Evolutionary conservation across 768 basidiomycete genomes (phyloP), one percentile per base, ranked within the genome.

Genomic region (Phylloporus rhodoxanthus): DNA sequence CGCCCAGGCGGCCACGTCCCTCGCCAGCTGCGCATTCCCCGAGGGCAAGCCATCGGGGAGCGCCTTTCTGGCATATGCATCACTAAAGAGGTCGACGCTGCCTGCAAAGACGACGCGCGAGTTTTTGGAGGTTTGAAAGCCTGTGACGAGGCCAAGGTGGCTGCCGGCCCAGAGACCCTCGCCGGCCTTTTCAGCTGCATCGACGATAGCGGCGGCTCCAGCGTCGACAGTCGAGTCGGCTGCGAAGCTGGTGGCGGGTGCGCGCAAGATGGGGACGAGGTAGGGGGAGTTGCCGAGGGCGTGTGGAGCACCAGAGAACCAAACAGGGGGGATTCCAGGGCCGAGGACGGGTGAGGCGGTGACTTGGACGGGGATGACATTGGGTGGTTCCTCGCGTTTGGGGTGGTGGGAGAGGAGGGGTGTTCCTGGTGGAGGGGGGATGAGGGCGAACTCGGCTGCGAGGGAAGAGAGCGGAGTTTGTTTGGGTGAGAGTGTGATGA

Each of bases 361-460:
- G 2, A 79, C 73, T 6, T 76, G 49, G 14, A 92, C 79, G 15
- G 87, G 87, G 28, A 91, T 76, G 21, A 88, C 71, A 0, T 76
- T 79, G 1, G 79, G 68, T 0, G 80, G 74, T n/a, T 78, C 77
- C n/a, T 78, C 68, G 34, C 87, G 81, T 61, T 81, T 76, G 21
- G 84, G 83, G 73, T 92, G 90, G 67, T 95, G 89, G 4, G 93
- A 94, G 53, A 95, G 63, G 43, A 96, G 78, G 2, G 85, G 84
- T 0, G 85, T 85, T 2, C 84, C 84, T 2, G 91, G 87, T 5
- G 91, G 90, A 15, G 89, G 87, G 21, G 91, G 84, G 45, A 91
- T 80, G 48, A 98, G 76, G 32, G 87, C 88, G 74, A 98, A 98
- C 72, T 99, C 96, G 43, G 90, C 68, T 0, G 92, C 90, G 47